Base-by-base conservation (phyloP, 768 basidiomycete genomes). In the Gloeostereum incarnatum region DNA sequence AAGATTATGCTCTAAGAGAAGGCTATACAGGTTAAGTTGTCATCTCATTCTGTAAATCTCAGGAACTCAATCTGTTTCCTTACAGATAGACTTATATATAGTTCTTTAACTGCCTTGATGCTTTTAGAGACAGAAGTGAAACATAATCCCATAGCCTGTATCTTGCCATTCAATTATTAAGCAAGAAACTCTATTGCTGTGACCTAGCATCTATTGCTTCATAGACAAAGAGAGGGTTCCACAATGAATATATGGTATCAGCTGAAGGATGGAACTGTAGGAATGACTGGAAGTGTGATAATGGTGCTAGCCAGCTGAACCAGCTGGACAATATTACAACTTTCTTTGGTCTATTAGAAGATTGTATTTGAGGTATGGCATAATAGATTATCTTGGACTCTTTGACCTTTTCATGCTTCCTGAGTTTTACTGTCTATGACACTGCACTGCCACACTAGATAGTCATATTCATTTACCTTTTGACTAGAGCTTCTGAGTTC, bases 11-110 rank as follows among this genome's bases (percentile, higher is more conserved):
- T 5, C 74, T 70, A 31, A 57, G 60, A 18, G 83, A 91, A 57
- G 83, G 83, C 6, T 86, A 87, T 46, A 70, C 78, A 44, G 85
- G 83, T 76, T 19, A 21, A 17, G 32, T 14, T 33, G 29, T 40
- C 3, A 6, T 37, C 41, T 40, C 5, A 17, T 31, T 16, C 17
- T 27, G 14, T 36, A 21, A 21, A 29, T 19, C 3, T 13, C n/a
- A n/a, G n/a, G n/a, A 22, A 20, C 17, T 30, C 17, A n/a, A 41
- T 26, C 26, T 40, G n/a, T 34, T 18, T 11, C 19, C 11, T 5
- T 42, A 1, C 49, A 86, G 84, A 86, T 57, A 73, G 84, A 8
- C 69, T 91, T n/a, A 83, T 90, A 8, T 88, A 90, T 50, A 87
- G 84, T 0, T 87, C 88, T 27, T 59, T 91, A 30, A 89, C 81